phyloP scores from a whole-genome alignment of 2,329 filamentous ascomycete genomes.

The Elsinoe batatas region DNA sequence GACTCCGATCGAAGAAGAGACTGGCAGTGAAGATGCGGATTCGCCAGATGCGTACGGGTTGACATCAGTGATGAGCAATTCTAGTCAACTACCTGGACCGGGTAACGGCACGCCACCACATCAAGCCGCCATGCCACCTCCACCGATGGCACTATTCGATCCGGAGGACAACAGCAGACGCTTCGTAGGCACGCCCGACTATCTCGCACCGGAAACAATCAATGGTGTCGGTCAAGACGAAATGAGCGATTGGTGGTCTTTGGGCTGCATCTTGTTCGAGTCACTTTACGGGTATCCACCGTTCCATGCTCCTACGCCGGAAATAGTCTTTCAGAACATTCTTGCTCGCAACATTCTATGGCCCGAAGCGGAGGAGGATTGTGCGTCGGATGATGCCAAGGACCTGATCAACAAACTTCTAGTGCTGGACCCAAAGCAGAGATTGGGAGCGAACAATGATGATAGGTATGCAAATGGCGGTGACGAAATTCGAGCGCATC shows the following conservation, averaged over 20 bases:
- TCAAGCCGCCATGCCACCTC: conserved; percentile 70
- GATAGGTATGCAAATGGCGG: conserved; percentile 77
- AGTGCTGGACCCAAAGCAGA: conserved; percentile 69
- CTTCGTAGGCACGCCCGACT: conserved; percentile 95
- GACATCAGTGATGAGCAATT: conserved; percentile 48
- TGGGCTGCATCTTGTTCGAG: conserved; percentile 97
- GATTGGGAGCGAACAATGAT: conserved; percentile 75
- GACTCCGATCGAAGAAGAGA: conserved; percentile 64
- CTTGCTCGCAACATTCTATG: conserved; percentile 80
- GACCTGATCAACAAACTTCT: conserved; percentile 90
- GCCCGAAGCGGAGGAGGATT: conserved; percentile 72
- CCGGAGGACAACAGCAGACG: conserved; percentile 85
- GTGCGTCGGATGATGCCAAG: conserved; percentile 78
- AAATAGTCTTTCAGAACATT: conserved; percentile 96
- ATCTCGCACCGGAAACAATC: conserved; percentile 93
- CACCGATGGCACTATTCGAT: conserved; percentile 87
- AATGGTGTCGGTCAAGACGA: conserved; percentile 92
- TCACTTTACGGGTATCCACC: conserved; percentile 89
- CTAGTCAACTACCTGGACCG: conserved; percentile 36
- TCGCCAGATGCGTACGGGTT: conserved; percentile 69
- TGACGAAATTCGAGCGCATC: conserved; percentile 78
- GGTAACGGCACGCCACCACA: conserved; percentile 50
- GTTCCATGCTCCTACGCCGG: conserved; percentile 81
- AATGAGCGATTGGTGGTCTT: conserved; percentile 98
- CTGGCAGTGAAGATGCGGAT: conserved; percentile 53